Evolutionary conservation across 495 filamentous ascomycete genomes (phyloP).

Genomic region (Penicillium coffeae): DNA sequence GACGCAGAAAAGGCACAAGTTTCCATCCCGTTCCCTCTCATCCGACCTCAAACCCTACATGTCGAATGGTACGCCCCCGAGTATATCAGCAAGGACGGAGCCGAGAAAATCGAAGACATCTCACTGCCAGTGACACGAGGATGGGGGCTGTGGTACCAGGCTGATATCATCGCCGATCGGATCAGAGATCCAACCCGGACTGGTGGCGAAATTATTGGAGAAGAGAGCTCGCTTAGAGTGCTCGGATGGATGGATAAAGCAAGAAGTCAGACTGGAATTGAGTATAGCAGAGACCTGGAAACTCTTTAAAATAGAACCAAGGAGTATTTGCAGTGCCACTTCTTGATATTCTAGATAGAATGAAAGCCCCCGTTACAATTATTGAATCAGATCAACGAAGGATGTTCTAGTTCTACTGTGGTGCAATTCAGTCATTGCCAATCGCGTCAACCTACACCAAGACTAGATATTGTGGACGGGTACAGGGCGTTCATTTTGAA

Average conservation of each 20-base stretch:
- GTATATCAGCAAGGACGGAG: constrained; percentile 2
- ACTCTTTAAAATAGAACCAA: no score
- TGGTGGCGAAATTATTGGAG: constrained; percentile 5
- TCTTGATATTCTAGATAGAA: no score
- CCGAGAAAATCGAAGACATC: constrained; percentile 3
- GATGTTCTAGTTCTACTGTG: no score
- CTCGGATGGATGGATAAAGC: constrained; percentile 7
- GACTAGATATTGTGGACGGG: no score
- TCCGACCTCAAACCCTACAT: constrained; percentile 5
- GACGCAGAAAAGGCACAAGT: constrained; percentile 6
- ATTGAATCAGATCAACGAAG: no score
- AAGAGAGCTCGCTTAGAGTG: constrained; percentile 4
- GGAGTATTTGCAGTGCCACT: no score
- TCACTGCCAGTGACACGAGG: constrained; percentile 1
- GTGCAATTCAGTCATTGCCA: no score
- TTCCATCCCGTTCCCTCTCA: constrained; percentile 6
- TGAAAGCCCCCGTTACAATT: no score
- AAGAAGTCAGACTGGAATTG: constrained; percentile 6
- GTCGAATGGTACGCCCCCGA: constrained; percentile 6
- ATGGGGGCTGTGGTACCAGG: constrained; percentile 9
- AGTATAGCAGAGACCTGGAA: constrained; percentile 4
- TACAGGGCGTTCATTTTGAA: no score
- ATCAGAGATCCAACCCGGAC: background rate
- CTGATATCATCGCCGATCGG: constrained; percentile 4
- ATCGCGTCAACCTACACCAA: no score